Base-by-base conservation (phyloP, 192 early-diverging fungal species). In the Spinellus fusiger region DNA sequence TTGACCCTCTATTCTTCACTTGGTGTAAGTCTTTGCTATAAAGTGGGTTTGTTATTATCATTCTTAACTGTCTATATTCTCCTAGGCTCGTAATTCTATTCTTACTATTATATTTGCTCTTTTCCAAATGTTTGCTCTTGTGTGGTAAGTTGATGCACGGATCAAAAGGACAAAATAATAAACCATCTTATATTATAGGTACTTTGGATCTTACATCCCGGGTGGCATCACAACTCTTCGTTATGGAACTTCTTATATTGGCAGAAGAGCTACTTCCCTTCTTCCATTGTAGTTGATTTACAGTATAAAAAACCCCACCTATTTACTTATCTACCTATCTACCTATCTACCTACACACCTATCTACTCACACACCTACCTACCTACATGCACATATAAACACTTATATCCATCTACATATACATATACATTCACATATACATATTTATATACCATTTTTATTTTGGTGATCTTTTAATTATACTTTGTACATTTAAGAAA, bases 1-100 rank as follows among this genome's bases (percentile, higher is more conserved):
- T 72, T 91, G 49, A 95, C 93, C 1, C 78, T 98, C 55, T 96
- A 90, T 57, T 89, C 88, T 66, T 87, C 91, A 25, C 56, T 94
- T 27, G 81, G 81, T 44, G 86, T 89, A 84, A 79, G 81, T 80
- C 8, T 46, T 23, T 28, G 1, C 44, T 6, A 1, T 4, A 15
- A 51, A 25, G 29, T 16, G 18, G 23, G 22, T 44, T 10, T 33
- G 46, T 13, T 22, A 54, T 58, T 20, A 18, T 9, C 6, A 27
- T 34, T 3, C 0, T 49, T 1, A 8, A 54, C 31, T 57, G 52
- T 37, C 28, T 33, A 27, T 18, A 49, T 56, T 22, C 32, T 27
- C 37, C 25, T 71, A 87, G 86, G 38, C 66, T 29, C 59, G 74
- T 10, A 80, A 69, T 37, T 91, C 89, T 65, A 55, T 94, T 35